A percentile compares a stretch with the other conserved stretches of the same genome.
phyloP scores from a whole-genome alignment of 2,329 filamentous ascomycete genomes.

The Arthrinium phaeospermum region DNA sequence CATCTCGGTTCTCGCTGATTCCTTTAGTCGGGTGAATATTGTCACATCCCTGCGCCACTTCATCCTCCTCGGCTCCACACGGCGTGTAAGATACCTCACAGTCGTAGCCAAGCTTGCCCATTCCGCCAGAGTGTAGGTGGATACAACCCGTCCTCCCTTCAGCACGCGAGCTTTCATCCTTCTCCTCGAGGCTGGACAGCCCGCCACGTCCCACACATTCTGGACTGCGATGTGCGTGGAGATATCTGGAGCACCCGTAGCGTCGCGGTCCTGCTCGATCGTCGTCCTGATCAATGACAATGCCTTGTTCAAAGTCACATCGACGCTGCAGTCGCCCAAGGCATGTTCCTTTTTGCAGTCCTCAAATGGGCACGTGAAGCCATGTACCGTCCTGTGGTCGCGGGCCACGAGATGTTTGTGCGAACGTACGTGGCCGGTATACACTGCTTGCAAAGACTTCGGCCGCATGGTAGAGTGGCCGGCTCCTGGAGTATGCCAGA shows the following conservation, averaged over 20 bases:
- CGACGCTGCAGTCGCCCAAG: slow-evolving; percentile 74
- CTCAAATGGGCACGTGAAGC: slow-evolving; percentile 75
- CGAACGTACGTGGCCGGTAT: slow-evolving; percentile 70
- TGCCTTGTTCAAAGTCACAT: slow-evolving; percentile 79
- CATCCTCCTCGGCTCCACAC: slow-evolving; percentile 35
- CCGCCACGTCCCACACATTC: slow-evolving; percentile 48
- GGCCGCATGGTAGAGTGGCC: slow-evolving; percentile 81
- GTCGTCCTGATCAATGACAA: slow-evolving; percentile 63
- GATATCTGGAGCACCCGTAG: slow-evolving; percentile 42
- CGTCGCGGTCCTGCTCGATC: slow-evolving; percentile 48
- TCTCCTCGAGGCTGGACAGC: slow-evolving; percentile 45
- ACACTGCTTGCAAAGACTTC: slow-evolving; percentile 77
- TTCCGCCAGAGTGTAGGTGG: slow-evolving; percentile 68
- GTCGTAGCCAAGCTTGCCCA: slow-evolving; percentile 42
- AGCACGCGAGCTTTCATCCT: slow-evolving; percentile 44
- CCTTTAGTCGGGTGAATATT: slow-evolving; percentile 64
- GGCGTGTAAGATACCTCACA: slow-evolving; percentile 37
- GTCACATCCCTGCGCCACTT: slow-evolving; percentile 46
- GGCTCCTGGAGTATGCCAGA: slow-evolving; percentile 71
- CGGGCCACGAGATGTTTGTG: slow-evolving; percentile 78
- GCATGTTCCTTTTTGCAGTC: slow-evolving; percentile 76
- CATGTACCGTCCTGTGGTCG: slow-evolving; percentile 68
- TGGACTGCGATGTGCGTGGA: slow-evolving; percentile 46
- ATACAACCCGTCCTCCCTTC: slow-evolving; percentile 64
- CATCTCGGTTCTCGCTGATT: slow-evolving; percentile 70